A percentile compares a stretch with the other conserved stretches of the same genome.
phyloP scores from a whole-genome alignment of 805 yeast genomes.

The Brettanomyces anomalus region DNA sequence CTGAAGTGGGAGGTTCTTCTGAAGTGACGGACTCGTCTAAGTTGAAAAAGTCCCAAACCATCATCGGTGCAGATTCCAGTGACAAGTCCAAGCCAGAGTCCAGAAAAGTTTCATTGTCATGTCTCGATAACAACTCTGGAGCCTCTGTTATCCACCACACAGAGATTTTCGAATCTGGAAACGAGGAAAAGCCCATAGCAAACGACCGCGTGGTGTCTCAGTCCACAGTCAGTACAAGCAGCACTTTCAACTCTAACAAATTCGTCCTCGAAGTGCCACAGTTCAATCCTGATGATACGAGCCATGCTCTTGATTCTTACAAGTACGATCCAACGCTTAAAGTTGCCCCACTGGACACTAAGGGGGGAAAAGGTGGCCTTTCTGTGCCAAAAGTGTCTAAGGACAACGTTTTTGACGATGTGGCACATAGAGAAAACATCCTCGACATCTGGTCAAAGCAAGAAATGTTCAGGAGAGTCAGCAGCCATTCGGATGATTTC shows the following conservation, averaged over 20 bases:
- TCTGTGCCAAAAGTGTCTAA: background rate
- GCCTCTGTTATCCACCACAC: too few relatives aligned
- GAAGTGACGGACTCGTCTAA: too few relatives aligned
- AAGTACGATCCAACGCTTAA: background rate
- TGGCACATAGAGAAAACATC: constrained; percentile 20
- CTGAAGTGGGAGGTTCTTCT: too few relatives aligned
- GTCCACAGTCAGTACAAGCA: constrained; percentile 11
- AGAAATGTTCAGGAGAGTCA: constrained; percentile 13
- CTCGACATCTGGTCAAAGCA: constrained; percentile 28
- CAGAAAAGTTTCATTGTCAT: background rate
- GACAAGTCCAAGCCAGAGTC: background rate
- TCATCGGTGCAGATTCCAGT: too few relatives aligned
- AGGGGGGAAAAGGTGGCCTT: background rate
- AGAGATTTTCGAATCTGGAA: background rate
- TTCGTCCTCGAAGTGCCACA: constrained; percentile 24
- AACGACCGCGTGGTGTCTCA: too few relatives aligned
- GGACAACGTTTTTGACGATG: constrained; percentile 9
- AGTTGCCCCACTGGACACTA: background rate
- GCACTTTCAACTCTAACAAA: constrained; percentile 15
- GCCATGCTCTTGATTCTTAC: background rate
- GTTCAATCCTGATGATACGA: background rate
- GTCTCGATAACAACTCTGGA: too few relatives aligned
- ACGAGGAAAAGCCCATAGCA: background rate
- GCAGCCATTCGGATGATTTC: constrained; percentile 12
- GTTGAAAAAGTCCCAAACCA: too few relatives aligned